Percentiles rank a stretch among this genome's conserved stretches.
Conservation (phyloP, 441 rosid species). For the Croton setiger region DNA sequence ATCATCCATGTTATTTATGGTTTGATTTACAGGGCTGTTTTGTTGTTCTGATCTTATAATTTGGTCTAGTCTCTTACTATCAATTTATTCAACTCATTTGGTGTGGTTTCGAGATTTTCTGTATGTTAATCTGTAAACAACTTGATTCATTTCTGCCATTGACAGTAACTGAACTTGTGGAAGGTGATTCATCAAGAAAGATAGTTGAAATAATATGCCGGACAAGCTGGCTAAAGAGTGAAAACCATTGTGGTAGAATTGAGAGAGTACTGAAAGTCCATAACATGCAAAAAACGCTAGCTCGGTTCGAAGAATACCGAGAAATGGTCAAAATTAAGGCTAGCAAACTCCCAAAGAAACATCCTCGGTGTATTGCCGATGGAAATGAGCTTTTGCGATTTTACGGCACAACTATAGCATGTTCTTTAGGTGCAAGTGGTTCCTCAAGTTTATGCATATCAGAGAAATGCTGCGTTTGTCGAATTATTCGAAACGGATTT, state of each 20-base stretch:
- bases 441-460: slow-evolving; percentile 71
- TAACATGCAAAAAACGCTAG: slow-evolving; percentile 88
- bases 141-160: slow-evolving; percentile 12
- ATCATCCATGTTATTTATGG: neutral
- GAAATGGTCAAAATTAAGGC: slow-evolving; percentile 84
- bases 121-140: slow-evolving; percentile 8
- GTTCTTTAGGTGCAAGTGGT: slow-evolving; percentile 78
- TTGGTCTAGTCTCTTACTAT: neutral
- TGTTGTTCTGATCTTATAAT: slow-evolving; percentile 1
- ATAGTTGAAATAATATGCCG: slow-evolving; percentile 93
- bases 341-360: slow-evolving; percentile 89
- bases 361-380: slow-evolving; percentile 88
- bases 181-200: slow-evolving; percentile 94
- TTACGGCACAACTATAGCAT: slow-evolving; percentile 75
- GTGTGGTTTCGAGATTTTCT: neutral
- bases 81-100: slow-evolving; percentile 1
- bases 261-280: slow-evolving; percentile 90
- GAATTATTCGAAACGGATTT: slow-evolving; percentile 77
- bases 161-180: slow-evolving; percentile 88
- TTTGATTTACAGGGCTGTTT: neutral
- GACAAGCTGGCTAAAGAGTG: slow-evolving; percentile 86
- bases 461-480: slow-evolving; percentile 74
- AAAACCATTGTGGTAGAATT: slow-evolving; percentile 77
- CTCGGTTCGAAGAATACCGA: slow-evolving; percentile 84
- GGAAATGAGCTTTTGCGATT: slow-evolving; percentile 94